Evolutionary conservation across 2,329 filamentous ascomycete genomes (phyloP), one percentile per base, ranked within the genome.

Genomic region (Mycosphaerella sp.): DNA sequence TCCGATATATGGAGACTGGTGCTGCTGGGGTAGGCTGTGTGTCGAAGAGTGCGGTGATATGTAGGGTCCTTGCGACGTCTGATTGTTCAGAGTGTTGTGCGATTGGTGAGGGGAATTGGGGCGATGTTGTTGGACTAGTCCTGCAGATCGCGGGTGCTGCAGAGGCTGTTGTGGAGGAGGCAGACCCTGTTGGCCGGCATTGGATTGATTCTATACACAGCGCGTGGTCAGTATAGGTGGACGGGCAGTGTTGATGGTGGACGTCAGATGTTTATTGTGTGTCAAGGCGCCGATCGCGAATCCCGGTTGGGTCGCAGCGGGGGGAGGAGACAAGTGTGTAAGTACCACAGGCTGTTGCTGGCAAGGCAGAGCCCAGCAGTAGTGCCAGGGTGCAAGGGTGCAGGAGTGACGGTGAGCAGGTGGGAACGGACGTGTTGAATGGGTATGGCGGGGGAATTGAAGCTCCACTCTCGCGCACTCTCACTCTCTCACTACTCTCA

Each of bases 111-210:
- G 81, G 60, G 81, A 78, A 67, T 84, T 82, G 58, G 79, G 75
- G 59, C 84, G 81, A 65, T 86, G 83, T 39, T 86, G 84, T 59
- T 86, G 84, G 63, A 87, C 82, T 64, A 87, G 83, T 64, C 84
- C 85, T 64, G 82, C 79, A 58, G 85, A 82, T 68, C 86, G 81
- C 63, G 83, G 79, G 68, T 86, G 82, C 61, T 86, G 85, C 61
- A 85, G 79, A 67, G 86, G 76, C 62, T 76, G 74, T 56, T 74
- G 75, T 65, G 74, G 74, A 66, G 75, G 71, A 64, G 81, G 80
- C 72, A 84, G 82, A 79, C 84, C 85, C 76, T 86, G 82, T 72
- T 82, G 61, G 44, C 52, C 57, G 54, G 57, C 53, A 59, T 60
- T 57, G 56, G 60, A 56, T 52, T 62, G 61, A 59, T 64, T 63